Percentiles rank a stretch among this genome's conserved stretches.
These are phyloP conservation scores for Globisporangium iwayamae DNA, from an alignment of 352 stramenopile species.

Conservation along the genomic window DNA sequence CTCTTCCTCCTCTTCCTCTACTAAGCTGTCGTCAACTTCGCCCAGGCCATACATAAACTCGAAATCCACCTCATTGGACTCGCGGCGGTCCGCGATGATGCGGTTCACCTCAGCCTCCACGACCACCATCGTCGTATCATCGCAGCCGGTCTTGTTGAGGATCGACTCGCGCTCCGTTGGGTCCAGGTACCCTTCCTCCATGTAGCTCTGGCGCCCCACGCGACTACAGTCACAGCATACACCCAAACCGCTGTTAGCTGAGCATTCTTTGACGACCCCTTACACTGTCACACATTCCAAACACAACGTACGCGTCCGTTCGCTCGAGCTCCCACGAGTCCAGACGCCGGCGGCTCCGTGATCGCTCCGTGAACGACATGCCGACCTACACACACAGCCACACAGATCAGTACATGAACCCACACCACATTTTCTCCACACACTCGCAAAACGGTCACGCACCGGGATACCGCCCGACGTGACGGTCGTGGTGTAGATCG, in stretches of 20 bases:
- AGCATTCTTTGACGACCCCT: background rate
- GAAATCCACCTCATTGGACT: slow-evolving; percentile 83
- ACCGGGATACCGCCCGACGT: slow-evolving; percentile 41
- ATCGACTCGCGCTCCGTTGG: slow-evolving; percentile 72
- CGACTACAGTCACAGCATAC: slow-evolving; percentile 27
- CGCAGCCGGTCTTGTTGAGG: slow-evolving; percentile 73
- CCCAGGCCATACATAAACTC: slow-evolving; percentile 68
- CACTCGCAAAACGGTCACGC: background rate
- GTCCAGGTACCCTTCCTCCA: slow-evolving; percentile 84
- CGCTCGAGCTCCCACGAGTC: slow-evolving; percentile 1
- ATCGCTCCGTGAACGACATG: background rate
- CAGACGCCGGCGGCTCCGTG: background rate
- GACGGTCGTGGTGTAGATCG: slow-evolving; percentile 75
- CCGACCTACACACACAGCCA: background rate
- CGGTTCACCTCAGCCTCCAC: slow-evolving; percentile 81
- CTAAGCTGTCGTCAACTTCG: slow-evolving; percentile 27
- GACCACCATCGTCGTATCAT: slow-evolving; percentile 59
- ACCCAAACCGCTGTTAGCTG: background rate
- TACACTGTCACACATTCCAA: background rate
- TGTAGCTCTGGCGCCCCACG: slow-evolving; percentile 77
- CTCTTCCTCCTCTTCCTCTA: slow-evolving; percentile 29
- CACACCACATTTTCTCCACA: background rate
- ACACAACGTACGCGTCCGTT: background rate
- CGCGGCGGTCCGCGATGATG: slow-evolving; percentile 74
- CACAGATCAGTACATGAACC: background rate